These are phyloP conservation scores for Candida sphagnicola DNA, from an alignment of 805 yeast species.

Conservation along the genomic window DNA sequence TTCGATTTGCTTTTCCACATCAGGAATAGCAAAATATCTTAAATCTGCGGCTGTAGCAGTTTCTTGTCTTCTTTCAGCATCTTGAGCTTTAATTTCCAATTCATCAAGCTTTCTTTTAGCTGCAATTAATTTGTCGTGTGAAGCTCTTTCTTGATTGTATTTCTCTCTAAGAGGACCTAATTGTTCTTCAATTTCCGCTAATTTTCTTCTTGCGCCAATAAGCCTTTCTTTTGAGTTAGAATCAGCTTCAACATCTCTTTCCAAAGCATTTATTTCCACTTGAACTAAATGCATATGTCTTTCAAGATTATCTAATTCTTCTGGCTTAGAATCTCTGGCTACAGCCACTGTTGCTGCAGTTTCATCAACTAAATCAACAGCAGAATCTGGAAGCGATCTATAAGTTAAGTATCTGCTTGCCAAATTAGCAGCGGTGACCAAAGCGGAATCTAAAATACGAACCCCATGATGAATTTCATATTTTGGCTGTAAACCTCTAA, in stretches of 20 bases:
- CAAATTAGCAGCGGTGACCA: slow-evolving; percentile 90
- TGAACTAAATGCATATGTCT: slow-evolving; percentile 88
- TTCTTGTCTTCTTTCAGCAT: slow-evolving; percentile 97
- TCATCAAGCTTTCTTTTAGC: slow-evolving; percentile 92
- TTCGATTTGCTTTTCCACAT: slow-evolving; percentile 69
- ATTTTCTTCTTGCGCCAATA: slow-evolving; percentile 69
- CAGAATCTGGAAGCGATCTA: slow-evolving; percentile 94
- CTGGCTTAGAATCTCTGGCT: slow-evolving; percentile 97
- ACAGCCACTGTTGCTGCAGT: slow-evolving; percentile 97
- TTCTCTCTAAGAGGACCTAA: slow-evolving; percentile 81
- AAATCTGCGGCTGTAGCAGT: slow-evolving; percentile 93
- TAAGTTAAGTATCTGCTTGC: slow-evolving; percentile 94
- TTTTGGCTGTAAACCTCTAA: slow-evolving; percentile 92
- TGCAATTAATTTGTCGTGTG: slow-evolving; percentile 85
- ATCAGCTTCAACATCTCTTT: slow-evolving; percentile 88
- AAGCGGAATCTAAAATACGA: slow-evolving; percentile 88
- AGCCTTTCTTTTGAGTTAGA: slow-evolving; percentile 82
- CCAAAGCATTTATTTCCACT: slow-evolving; percentile 94
- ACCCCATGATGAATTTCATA: slow-evolving; percentile 98
- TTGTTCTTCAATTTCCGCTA: slow-evolving; percentile 81
- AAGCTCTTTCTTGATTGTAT: slow-evolving; percentile 80
- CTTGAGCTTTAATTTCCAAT: slow-evolving; percentile 85
- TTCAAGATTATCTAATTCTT: slow-evolving; percentile 89
- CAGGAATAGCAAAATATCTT: slow-evolving; percentile 96
- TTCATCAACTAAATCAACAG: slow-evolving; percentile 94